Conservation (phyloP, 345 rosid species). For the Reutealis trisperma region DNA sequence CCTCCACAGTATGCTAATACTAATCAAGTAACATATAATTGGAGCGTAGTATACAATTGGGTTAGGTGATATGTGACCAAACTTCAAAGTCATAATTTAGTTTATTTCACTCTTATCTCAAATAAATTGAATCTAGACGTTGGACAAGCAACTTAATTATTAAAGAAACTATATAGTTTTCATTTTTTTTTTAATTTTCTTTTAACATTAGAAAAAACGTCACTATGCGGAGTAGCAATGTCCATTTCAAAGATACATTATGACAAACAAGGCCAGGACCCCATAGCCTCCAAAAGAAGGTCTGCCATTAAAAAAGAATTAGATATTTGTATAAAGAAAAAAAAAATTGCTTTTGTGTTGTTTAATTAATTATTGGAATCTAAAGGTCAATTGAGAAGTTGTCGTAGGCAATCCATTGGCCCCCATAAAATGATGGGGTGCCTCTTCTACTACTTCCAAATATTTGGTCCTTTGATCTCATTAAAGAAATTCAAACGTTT, state of each 20-base stretch:
- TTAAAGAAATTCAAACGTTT: too few relatives aligned
- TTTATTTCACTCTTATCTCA: background rate
- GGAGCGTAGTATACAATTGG: too few relatives aligned
- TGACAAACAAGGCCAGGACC: background rate
- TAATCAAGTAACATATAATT: too few relatives aligned
- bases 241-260: background rate
- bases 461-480: too few relatives aligned
- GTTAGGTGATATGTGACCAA: too few relatives aligned
- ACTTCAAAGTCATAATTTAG: background rate
- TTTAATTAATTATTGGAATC: constrained; percentile 4
- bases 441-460: too few relatives aligned
- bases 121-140: constrained; percentile 2
- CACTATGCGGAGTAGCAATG: background rate
- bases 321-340: constrained; percentile 5
- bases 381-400: constrained; percentile 11
- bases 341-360: background rate
- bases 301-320: background rate
- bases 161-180: background rate
- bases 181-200: background rate
- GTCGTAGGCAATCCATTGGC: constrained; percentile 1
- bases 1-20: too few relatives aligned
- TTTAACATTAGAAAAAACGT: background rate
- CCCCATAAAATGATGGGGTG: too few relatives aligned
- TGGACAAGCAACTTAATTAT: background rate
- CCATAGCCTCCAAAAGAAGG: constrained; percentile 4